Conservation (phyloP, 2,329 filamentous ascomycete genomes). For the Penicillium sp. region DNA sequence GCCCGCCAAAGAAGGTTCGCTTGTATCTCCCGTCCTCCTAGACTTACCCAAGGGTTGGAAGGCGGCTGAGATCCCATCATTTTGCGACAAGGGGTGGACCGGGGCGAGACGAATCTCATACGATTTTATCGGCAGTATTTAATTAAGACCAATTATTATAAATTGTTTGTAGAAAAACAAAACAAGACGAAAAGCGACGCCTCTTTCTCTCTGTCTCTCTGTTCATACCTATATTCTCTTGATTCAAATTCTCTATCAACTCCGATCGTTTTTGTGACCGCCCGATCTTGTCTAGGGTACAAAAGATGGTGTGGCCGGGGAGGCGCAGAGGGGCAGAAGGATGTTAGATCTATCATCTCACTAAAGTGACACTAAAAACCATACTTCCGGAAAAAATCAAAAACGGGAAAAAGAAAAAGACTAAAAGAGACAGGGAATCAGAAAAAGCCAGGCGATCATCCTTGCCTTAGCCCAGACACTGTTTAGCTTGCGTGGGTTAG, state of each 20-base stretch:
- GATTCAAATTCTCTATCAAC: conserved; percentile 13
- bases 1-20: conserved; percentile 8
- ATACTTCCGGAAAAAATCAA: conserved; percentile 31
- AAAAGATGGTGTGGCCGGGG: conserved; percentile 9
- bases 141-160: too few species aligned
- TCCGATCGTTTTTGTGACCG: background rate
- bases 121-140: background rate
- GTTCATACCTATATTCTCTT: conserved; percentile 13
- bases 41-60: conserved; percentile 5
- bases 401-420: conserved; percentile 9
- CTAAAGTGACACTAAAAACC: conserved; percentile 39
- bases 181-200: too few species aligned
- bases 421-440: background rate
- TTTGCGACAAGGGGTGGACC: conserved; percentile 11
- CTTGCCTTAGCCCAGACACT: conserved; percentile 30
- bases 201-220: too few species aligned
- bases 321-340: conserved; percentile 21
- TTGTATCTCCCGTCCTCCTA: conserved; percentile 15
- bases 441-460: conserved; percentile 35
- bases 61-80: conserved; percentile 12
- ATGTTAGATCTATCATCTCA: conserved; percentile 45
- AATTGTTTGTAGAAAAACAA: too few species aligned
- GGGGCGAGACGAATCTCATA: background rate
- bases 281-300: conserved; percentile 1
- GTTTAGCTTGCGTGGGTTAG: conserved; percentile 32